These are phyloP conservation scores for Babesia sp. DNA, from an alignment of 169 alveolate genomes.

Conservation along the genomic window DNA sequence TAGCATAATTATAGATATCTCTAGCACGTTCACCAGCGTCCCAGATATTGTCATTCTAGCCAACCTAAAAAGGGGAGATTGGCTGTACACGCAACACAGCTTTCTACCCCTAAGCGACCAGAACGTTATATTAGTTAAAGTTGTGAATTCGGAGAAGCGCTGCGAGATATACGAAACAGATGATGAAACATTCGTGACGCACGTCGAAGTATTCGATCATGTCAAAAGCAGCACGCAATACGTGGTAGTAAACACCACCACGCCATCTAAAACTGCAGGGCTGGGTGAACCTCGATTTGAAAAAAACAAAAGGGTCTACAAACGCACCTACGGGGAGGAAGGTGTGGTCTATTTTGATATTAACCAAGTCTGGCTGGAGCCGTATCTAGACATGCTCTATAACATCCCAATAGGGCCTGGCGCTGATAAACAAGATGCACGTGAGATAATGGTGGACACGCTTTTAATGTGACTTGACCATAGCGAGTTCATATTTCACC, in stretches of 20 bases:
- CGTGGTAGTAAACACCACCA: neutral
- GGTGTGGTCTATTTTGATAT: neutral
- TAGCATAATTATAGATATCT: neutral
- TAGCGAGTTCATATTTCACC: too few species aligned
- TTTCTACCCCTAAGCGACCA: neutral
- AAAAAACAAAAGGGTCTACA: neutral
- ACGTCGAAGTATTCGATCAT: conserved; percentile 8
- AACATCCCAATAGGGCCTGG: too few species aligned
- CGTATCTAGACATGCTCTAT: neutral
- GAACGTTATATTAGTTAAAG: neutral
- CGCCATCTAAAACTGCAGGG: neutral
- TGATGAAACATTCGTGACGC: neutral
- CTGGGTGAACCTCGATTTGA: neutral
- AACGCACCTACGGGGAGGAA: neutral
- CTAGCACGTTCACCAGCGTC: neutral
- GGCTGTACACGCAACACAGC: conserved; percentile 5
- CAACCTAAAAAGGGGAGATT: neutral
- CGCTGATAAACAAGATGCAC: too few species aligned
- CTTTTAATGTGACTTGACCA: too few species aligned
- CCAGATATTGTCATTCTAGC: neutral
- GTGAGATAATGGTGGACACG: too few species aligned
- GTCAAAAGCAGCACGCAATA: neutral
- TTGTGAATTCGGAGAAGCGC: neutral
- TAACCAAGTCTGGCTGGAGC: neutral
- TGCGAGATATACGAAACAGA: neutral